Percentiles rank a stretch among this genome's conserved stretches.
phyloP scores from a whole-genome alignment of 768 basidiomycete genomes.

The Amanita rubescens region DNA sequence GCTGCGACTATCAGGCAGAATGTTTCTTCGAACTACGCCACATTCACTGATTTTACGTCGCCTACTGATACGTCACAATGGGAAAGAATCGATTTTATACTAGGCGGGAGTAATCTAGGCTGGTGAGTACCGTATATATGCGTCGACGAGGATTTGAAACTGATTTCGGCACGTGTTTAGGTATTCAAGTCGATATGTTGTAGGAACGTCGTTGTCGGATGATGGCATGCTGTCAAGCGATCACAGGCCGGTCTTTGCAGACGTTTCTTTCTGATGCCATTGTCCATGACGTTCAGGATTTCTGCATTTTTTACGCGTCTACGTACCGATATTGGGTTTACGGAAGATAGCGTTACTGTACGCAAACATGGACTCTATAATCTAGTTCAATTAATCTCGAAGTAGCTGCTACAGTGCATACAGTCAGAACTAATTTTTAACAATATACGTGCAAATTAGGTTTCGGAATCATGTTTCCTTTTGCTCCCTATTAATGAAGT shows the following conservation, averaged over 20 bases:
- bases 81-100: constrained; percentile 44
- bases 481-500: too few species aligned
- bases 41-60: constrained; percentile 44
- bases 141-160: background rate
- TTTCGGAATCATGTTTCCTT: background rate
- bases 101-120: constrained; percentile 38
- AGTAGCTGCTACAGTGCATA: too few species aligned
- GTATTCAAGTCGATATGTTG: constrained; percentile 30
- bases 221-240: constrained; percentile 50
- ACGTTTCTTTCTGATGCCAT: constrained; percentile 17
- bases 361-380: too few species aligned
- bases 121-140: constrained; percentile 30
- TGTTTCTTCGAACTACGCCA: constrained; percentile 41
- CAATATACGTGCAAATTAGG: too few species aligned
- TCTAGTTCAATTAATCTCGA: too few species aligned
- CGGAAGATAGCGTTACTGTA: too few species aligned
- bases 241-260: constrained; percentile 47
- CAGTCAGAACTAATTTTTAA: too few species aligned
- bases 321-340: too few species aligned
- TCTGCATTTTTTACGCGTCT: too few species aligned
- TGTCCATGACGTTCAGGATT: too few species aligned
- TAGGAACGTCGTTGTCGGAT: constrained; percentile 34
- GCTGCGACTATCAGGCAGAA: constrained; percentile 29
- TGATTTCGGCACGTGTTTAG: constrained; percentile 17
- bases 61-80: constrained; percentile 29